Evolutionary conservation across 2,329 filamentous ascomycete genomes (phyloP).

Genomic region (Sporothrix schenckii): DNA sequence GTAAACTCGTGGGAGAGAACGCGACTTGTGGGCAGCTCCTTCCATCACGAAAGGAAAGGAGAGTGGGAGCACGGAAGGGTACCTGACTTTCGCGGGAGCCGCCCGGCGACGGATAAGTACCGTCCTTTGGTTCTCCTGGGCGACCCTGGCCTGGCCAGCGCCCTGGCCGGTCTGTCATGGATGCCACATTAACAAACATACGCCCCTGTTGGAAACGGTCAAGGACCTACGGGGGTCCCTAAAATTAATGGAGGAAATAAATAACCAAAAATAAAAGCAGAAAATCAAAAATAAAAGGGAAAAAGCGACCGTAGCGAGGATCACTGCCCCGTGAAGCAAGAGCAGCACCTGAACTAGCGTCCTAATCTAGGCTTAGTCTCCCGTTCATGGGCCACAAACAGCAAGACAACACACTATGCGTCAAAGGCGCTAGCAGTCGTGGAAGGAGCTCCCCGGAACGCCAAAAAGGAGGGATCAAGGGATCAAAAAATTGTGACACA

Average conservation of each 20-base stretch:
- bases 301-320: slow-evolving; percentile 27
- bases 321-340: slow-evolving; percentile 24
- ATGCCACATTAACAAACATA: slow-evolving; percentile 11
- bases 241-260: slow-evolving; percentile 22
- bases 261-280: slow-evolving; percentile 15
- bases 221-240: slow-evolving; percentile 14
- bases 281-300: slow-evolving; percentile 20
- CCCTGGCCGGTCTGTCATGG: slow-evolving; percentile 3
- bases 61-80: background rate
- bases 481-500: slow-evolving; percentile 2
- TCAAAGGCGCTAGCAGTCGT: slow-evolving; percentile 29
- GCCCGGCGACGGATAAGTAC: slow-evolving; percentile 21
- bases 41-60: background rate
- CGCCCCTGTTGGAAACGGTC: background rate
- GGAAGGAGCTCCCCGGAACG: slow-evolving; percentile 30
- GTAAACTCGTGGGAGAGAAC: slow-evolving; percentile 3
- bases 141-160: background rate
- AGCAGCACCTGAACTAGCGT: slow-evolving; percentile 24
- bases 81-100: background rate
- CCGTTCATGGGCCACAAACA: slow-evolving; percentile 18
- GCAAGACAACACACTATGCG: slow-evolving; percentile 23
- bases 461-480: slow-evolving; percentile 5
- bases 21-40: slow-evolving; percentile 18
- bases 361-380: slow-evolving; percentile 16
- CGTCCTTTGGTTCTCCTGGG: background rate